Conservation (phyloP, 257 asterid genomes). For the Mentha longifolia region DNA sequence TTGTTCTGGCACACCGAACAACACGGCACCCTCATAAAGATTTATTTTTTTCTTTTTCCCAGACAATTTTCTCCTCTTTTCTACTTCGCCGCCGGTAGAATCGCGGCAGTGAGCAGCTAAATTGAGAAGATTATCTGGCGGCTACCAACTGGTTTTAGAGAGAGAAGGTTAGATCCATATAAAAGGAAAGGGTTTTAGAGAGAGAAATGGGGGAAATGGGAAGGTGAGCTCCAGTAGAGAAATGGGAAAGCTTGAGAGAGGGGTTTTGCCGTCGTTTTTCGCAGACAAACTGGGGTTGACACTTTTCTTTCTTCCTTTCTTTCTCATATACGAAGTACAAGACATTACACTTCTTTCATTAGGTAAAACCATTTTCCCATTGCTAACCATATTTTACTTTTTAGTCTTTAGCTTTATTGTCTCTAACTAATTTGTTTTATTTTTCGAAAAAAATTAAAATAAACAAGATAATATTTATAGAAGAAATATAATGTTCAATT, state of each 20-base stretch:
- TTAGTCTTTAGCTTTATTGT: too few relatives aligned
- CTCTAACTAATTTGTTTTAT: background rate
- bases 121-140: constrained; percentile 19
- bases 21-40: constrained; percentile 70
- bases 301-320: background rate
- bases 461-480: too few relatives aligned
- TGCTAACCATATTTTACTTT: background rate
- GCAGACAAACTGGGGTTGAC: constrained; percentile 23
- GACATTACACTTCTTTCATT: background rate
- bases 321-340: constrained; percentile 7
- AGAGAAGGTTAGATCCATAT: constrained; percentile 38
- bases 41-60: background rate
- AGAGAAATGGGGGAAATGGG: constrained; percentile 38
- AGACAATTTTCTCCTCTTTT: background rate
- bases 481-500: too few relatives aligned
- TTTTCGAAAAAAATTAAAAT: background rate
- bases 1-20: constrained; percentile 92
- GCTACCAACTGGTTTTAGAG: constrained; percentile 25
- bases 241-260: constrained; percentile 40
- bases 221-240: constrained; percentile 39
- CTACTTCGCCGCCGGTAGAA: constrained; percentile 23
- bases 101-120: constrained; percentile 5
- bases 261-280: constrained; percentile 38
- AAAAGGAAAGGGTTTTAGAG: constrained; percentile 38
- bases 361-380: background rate